These are phyloP conservation scores for Dunaliella primolecta DNA, from an alignment of 139 green algal species.

Conservation along the genomic window DNA sequence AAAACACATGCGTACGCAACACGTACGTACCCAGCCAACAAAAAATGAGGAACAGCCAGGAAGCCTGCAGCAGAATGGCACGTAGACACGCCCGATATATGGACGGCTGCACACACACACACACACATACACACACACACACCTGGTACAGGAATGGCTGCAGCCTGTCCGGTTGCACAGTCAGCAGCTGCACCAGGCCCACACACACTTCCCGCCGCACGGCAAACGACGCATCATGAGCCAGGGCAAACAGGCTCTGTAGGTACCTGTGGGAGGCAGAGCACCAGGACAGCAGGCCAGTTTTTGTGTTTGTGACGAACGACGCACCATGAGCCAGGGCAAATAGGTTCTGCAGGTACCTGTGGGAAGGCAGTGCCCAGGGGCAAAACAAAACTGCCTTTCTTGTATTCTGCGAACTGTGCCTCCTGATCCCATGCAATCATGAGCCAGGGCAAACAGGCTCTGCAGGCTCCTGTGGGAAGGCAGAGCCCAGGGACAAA, in stretches of 20 bases:
- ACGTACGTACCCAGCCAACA: too few species aligned
- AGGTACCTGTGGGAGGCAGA: conserved; percentile 60
- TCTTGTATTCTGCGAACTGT: too few species aligned
- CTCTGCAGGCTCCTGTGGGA: conserved; percentile 66
- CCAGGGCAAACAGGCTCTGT: conserved; percentile 84
- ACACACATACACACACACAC: not conserved
- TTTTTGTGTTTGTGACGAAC: not conserved
- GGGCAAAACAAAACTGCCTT: too few species aligned
- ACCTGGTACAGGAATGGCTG: conserved; percentile 61
- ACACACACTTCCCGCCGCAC: conserved; percentile 84
- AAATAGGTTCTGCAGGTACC: conserved; percentile 84
- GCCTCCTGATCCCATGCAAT: too few species aligned
- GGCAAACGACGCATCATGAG: conserved; percentile 56
- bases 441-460: conserved; percentile 90
- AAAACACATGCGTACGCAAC: too few species aligned
- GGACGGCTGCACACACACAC: too few species aligned
- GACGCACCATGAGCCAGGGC: conserved; percentile 71
- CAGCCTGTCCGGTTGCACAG: conserved; percentile 71
- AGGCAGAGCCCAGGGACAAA: too few species aligned
- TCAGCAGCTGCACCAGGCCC: conserved; percentile 78
- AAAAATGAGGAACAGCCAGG: too few species aligned
- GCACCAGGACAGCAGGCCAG: not conserved
- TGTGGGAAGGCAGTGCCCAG: conserved; percentile 25
- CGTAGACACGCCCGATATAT: too few species aligned
- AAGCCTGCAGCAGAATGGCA: too few species aligned